Conservation (phyloP, 2,329 filamentous ascomycete species). For the Chaetothyriales sp. region DNA sequence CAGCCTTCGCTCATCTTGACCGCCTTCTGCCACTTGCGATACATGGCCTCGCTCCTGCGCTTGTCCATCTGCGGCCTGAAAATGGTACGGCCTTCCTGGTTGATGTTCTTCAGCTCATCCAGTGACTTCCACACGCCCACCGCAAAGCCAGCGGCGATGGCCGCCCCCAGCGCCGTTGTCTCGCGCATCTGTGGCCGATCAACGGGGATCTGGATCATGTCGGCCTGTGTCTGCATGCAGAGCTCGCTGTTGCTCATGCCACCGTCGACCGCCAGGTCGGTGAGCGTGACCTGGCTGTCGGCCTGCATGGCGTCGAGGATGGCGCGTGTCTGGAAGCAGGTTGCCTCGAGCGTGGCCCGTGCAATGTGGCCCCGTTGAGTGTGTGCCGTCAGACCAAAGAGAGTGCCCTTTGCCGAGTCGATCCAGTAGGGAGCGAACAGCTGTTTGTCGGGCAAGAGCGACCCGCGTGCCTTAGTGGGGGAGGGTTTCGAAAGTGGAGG, state of each 20-base stretch:
- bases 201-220: constrained; percentile 71
- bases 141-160: constrained; percentile 75
- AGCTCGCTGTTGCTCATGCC: constrained; percentile 68
- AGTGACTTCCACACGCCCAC: constrained; percentile 65
- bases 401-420: constrained; percentile 65
- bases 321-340: constrained; percentile 70
- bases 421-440: constrained; percentile 80
- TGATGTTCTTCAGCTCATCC: constrained; percentile 59
- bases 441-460: neutral
- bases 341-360: constrained; percentile 66
- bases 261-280: constrained; percentile 61
- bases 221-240: constrained; percentile 68
- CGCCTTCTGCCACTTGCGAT: constrained; percentile 59
- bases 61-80: constrained; percentile 55
- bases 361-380: constrained; percentile 67
- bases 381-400: constrained; percentile 63
- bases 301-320: constrained; percentile 73
- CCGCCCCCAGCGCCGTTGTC: constrained; percentile 76
- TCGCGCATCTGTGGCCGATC: constrained; percentile 74
- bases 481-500: neutral
- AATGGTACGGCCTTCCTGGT: constrained; percentile 52
- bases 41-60: constrained; percentile 48
- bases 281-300: constrained; percentile 58
- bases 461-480: too few relatives aligned
- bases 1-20: constrained; percentile 69